Conservation (phyloP, 257 asterid genomes). For the Vinca minor region DNA sequence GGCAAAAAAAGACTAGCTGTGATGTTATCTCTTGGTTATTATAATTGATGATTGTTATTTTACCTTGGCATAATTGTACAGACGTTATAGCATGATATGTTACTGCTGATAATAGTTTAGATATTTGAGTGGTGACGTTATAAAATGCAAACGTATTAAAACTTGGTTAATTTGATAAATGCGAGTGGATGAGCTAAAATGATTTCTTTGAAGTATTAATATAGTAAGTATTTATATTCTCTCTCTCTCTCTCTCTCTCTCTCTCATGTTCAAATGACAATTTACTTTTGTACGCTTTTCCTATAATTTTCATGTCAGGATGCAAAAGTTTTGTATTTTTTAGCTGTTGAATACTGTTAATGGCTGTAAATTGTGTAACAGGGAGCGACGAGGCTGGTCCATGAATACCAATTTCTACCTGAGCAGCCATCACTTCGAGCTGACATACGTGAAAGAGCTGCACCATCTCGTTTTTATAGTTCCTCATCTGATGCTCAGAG, state of each 20-base stretch:
- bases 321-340: background rate
- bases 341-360: background rate
- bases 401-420: constrained; percentile 76
- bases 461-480: constrained; percentile 40
- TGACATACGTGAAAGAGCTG: constrained; percentile 38
- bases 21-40: background rate
- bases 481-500: constrained; percentile 46
- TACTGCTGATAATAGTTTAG: background rate
- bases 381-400: constrained; percentile 64
- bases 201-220: background rate
- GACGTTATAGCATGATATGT: background rate
- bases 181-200: background rate
- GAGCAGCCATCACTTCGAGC: constrained; percentile 63
- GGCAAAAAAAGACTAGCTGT: no score
- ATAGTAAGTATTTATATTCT: no score
- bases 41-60: background rate
- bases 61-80: background rate
- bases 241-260: background rate
- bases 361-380: constrained; percentile 17
- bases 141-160: background rate
- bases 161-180: background rate
- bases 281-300: background rate
- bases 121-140: background rate
- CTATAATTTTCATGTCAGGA: background rate
- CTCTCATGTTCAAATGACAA: background rate